Evolutionary conservation across 2,329 filamentous ascomycete genomes (phyloP).

Genomic region (Cercospora brassicicola): DNA sequence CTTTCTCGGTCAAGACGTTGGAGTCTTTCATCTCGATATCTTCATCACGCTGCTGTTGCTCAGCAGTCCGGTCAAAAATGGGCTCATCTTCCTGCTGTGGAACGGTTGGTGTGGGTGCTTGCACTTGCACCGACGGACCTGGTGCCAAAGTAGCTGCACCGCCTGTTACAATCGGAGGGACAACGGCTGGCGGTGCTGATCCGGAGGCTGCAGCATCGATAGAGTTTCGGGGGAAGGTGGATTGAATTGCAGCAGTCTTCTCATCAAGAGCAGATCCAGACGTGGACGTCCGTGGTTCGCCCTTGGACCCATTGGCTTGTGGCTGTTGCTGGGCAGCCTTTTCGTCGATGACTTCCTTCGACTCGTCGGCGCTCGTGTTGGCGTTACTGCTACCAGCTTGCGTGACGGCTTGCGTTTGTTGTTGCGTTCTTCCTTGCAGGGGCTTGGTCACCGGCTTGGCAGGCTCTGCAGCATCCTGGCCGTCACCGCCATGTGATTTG

Average conservation of each 20-base stretch:
- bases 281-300: slow-evolving; percentile 15
- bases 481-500: slow-evolving; percentile 57
- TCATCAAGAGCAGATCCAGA: slow-evolving; percentile 24
- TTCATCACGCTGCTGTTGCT: slow-evolving; percentile 52
- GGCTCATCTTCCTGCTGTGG: slow-evolving; percentile 41
- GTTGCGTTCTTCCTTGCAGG: slow-evolving; percentile 38
- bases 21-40: slow-evolving; percentile 61
- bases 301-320: slow-evolving; percentile 20
- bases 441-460: slow-evolving; percentile 45
- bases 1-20: slow-evolving; percentile 53
- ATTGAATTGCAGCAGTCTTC: slow-evolving; percentile 19
- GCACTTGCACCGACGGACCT: slow-evolving; percentile 42
- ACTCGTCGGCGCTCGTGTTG: slow-evolving; percentile 48
- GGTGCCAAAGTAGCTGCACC: slow-evolving; percentile 21
- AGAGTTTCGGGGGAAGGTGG: slow-evolving; percentile 5
- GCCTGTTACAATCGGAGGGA: slow-evolving; percentile 1
- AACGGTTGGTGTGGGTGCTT: slow-evolving; percentile 49
- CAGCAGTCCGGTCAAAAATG: slow-evolving; percentile 52
- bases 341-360: slow-evolving; percentile 49
- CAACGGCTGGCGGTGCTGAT: background rate
- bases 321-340: slow-evolving; percentile 37
- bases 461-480: slow-evolving; percentile 54
- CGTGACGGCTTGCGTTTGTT: slow-evolving; percentile 54
- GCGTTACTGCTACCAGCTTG: slow-evolving; percentile 43
- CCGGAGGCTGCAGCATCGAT: slow-evolving; percentile 2